These are phyloP conservation scores for Stenogyne calaminthoides DNA, from an alignment of 305 asterid genomes.

Conservation along the genomic window DNA sequence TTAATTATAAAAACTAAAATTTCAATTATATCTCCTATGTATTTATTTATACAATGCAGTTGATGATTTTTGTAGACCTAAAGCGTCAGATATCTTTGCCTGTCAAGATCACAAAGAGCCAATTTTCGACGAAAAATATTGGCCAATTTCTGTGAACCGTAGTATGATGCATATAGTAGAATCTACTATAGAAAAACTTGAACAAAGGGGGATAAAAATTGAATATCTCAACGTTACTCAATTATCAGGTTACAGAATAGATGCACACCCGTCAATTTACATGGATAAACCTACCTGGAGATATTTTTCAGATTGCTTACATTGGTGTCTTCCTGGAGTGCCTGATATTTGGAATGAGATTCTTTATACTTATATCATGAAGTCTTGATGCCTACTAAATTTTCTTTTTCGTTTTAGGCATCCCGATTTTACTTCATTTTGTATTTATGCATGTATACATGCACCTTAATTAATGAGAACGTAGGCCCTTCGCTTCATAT, in stretches of 20 bases:
- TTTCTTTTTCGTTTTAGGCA: neutral
- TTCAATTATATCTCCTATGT: neutral
- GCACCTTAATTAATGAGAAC: too few species aligned
- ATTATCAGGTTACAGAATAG: slow-evolving; percentile 60
- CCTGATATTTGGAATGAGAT: slow-evolving; percentile 84
- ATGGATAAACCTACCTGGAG: neutral
- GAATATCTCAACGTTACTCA: slow-evolving; percentile 59
- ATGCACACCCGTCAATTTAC: slow-evolving; percentile 62
- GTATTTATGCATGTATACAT: too few species aligned
- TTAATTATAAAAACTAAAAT: neutral
- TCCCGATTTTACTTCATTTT: neutral
- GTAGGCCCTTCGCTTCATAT: too few species aligned
- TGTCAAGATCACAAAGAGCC: slow-evolving; percentile 40
- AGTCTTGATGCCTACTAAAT: neutral
- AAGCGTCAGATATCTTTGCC: neutral
- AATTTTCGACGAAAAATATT: slow-evolving; percentile 34
- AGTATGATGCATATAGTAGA: slow-evolving; percentile 52
- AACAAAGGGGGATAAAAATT: slow-evolving; percentile 44
- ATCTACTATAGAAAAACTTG: slow-evolving; percentile 42
- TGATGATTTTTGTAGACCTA: slow-evolving; percentile 23
- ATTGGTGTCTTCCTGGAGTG: slow-evolving; percentile 93
- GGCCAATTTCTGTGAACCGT: slow-evolving; percentile 42
- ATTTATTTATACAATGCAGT: neutral
- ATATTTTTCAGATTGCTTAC: slow-evolving; percentile 51
- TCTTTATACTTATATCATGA: slow-evolving; percentile 55